These are phyloP conservation scores for Vitis hybrid DNA, from an alignment of 177 flowering plant genomes.

Conservation along the genomic window DNA sequence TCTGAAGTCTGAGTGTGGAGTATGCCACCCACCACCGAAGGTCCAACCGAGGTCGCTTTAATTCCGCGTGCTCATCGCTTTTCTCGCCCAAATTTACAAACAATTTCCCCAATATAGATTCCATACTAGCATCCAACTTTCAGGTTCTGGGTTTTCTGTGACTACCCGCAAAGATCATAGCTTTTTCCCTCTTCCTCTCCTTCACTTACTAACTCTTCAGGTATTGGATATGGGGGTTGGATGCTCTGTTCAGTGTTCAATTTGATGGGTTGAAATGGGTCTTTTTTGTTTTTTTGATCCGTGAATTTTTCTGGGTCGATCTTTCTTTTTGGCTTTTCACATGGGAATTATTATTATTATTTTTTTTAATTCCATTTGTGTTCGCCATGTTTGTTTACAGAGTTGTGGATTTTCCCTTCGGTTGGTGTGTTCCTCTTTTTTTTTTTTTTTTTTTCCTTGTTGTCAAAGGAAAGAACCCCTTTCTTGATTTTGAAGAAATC, in stretches of 20 bases:
- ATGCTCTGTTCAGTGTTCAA: slow-evolving; percentile 4
- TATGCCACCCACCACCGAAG: slow-evolving; percentile 16
- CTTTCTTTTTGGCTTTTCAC: background rate
- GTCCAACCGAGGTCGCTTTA: background rate
- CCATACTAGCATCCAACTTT: background rate
- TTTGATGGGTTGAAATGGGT: slow-evolving; percentile 14
- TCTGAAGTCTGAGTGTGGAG: background rate
- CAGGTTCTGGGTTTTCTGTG: background rate
- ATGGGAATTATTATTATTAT: background rate
- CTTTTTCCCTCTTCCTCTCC: background rate
- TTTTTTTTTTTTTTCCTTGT: background rate
- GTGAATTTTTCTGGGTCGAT: slow-evolving; percentile 9
- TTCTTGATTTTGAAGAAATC: background rate
- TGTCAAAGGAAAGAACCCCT: slow-evolving; percentile 16
- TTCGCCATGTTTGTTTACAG: background rate
- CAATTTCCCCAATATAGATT: background rate
- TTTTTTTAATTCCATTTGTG: background rate
- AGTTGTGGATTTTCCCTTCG: slow-evolving; percentile 3
- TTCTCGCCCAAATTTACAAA: slow-evolving; percentile 21
- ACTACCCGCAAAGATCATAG: background rate
- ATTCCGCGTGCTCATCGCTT: slow-evolving; percentile 17
- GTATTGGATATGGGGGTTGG: background rate
- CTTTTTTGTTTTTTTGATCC: slow-evolving; percentile 6
- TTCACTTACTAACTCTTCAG: background rate
- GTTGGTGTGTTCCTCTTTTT: background rate